Evolutionary conservation across 257 asterid genomes (phyloP).

Genomic region (Hygrophila difformis): DNA sequence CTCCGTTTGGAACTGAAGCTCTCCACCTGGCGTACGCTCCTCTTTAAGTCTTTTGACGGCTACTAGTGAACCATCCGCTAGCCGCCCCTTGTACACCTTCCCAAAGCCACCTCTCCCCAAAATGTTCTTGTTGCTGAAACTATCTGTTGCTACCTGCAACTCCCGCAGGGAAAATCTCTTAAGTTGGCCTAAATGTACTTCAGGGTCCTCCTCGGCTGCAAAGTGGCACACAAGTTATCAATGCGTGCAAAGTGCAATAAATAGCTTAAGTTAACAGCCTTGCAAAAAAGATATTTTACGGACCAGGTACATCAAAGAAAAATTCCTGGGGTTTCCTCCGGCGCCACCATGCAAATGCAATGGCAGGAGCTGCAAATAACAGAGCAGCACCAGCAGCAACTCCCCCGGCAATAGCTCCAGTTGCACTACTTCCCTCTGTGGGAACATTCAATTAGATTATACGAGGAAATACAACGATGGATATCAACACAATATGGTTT

Average conservation of each 20-base stretch:
- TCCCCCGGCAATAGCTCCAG: slow-evolving; percentile 57
- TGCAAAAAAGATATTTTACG: background rate
- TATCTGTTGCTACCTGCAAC: slow-evolving; percentile 49
- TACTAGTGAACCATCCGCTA: slow-evolving; percentile 42
- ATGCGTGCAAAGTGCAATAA: background rate
- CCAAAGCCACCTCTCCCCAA: slow-evolving; percentile 60
- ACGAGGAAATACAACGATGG: background rate
- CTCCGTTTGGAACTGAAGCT: slow-evolving; percentile 53
- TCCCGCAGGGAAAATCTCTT: slow-evolving; percentile 47
- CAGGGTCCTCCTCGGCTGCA: slow-evolving; percentile 61
- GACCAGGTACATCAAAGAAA: slow-evolving; percentile 60
- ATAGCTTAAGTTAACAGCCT: too few relatives aligned
- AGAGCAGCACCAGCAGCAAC: slow-evolving; percentile 63
- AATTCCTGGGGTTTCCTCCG: slow-evolving; percentile 46
- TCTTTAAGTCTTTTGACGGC: slow-evolving; percentile 54
- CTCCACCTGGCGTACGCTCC: slow-evolving; percentile 56
- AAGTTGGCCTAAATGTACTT: slow-evolving; percentile 53
- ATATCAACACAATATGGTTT: background rate
- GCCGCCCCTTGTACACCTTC: slow-evolving; percentile 46
- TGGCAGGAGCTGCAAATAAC: slow-evolving; percentile 56
- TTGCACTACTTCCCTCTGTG: slow-evolving; percentile 36
- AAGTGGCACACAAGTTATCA: background rate
- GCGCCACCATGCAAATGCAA: slow-evolving; percentile 62
- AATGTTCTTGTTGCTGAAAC: slow-evolving; percentile 46
- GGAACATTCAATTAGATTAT: slow-evolving; percentile 1